Base-by-base conservation (phyloP, 441 rosid species). In the Hura crepitans region DNA sequence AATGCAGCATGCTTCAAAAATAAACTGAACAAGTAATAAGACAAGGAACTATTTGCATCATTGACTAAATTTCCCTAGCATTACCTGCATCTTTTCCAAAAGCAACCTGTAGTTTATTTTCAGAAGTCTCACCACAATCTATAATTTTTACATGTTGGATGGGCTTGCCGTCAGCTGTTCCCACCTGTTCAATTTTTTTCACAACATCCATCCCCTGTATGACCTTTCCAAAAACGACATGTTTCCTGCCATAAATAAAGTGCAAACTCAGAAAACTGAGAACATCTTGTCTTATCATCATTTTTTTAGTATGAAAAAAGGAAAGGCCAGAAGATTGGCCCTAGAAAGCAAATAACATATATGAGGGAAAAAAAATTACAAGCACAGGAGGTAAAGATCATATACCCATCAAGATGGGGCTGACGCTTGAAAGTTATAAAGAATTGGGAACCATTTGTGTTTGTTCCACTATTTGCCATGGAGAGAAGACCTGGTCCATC, bases 401-500 rank as follows among this genome's bases (percentile, higher is more conserved):
- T n/a, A 45, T 69, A 95, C 98, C 98, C 95, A 81, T 95, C 91
- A 56, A 95, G 97, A 77, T 95, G 98, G 13, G 89, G 96, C 61
- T 84, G 90, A 62, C 81, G 83, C 77, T 87, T 90, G 65, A 95
- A 95, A 68, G 81, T 91, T 68, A 95, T 79, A 78, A 95, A 92
- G 81, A 95, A 95, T 72, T 95, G 99, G 69, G 99, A 95, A 31
- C 98, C 99, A 67, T 92, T 92, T 70, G 96, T 89, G 84, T 88
- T 81, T 62, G 96, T 90, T 73, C 98, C 97, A 82, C 89, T 77
- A 81, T 92, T 92, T 75, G 99, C 98, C 99, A 95, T 89, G 13
- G 97, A 95, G 69, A 95, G 99, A 70, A 87, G 65, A 60, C 98
- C 99, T 64, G 89, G 87, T 72, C 81, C 93, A 70, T 90, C 87